Conservation (phyloP, 2,329 filamentous ascomycete genomes). For the Paraphaeosphaeria minitans region DNA sequence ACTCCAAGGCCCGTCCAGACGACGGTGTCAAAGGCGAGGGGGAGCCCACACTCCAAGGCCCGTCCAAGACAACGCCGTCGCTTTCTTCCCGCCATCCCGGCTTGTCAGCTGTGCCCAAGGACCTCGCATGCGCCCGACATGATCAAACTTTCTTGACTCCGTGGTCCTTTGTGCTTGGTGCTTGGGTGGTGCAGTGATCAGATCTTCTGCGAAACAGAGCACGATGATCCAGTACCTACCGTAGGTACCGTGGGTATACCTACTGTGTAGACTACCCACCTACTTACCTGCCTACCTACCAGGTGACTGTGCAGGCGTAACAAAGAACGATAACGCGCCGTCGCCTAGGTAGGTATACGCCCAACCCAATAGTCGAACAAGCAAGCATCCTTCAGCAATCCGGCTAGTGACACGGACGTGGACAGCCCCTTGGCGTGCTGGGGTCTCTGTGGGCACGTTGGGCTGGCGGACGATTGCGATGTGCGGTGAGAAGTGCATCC, state of each 20-base stretch:
- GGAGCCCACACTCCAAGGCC: background rate
- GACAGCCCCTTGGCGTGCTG: slow-evolving; percentile 3
- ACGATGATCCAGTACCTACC: background rate
- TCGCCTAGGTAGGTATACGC: background rate
- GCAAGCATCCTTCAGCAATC: background rate
- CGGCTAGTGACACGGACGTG: background rate
- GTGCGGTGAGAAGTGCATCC: slow-evolving; percentile 3
- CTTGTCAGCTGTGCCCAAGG: slow-evolving; percentile 5
- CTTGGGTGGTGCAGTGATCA: background rate
- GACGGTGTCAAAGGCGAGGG: background rate
- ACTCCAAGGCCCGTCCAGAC: no score
- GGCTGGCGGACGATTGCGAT: background rate
- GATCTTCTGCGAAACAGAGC: background rate
- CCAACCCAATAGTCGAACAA: slow-evolving; percentile 1
- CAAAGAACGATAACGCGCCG: background rate
- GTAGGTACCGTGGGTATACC: no score
- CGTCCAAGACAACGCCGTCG: slow-evolving; percentile 6
- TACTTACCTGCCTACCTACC: no score
- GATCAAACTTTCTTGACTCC: background rate
- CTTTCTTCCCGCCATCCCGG: slow-evolving; percentile 5
- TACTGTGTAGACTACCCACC: no score
- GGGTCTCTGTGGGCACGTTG: background rate
- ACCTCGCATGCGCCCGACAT: background rate
- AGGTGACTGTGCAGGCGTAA: background rate
- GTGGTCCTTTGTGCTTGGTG: background rate